Evolutionary conservation across 257 asterid genomes (phyloP), one percentile per base, ranked within the genome.

Genomic region (Plantago ovata): DNA sequence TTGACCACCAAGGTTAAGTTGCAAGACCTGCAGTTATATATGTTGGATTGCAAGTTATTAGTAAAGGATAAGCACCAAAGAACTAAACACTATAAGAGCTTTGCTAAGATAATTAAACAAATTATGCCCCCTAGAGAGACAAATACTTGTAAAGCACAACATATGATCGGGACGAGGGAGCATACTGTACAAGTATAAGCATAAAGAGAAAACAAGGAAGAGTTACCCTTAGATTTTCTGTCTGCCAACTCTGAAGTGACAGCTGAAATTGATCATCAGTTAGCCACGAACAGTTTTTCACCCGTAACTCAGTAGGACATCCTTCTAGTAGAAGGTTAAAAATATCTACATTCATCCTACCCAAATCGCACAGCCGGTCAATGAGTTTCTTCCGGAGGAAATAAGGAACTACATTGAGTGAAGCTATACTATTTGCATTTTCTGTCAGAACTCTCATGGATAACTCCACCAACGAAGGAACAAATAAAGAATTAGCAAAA

Each of bases 1-100:
- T n/a, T n/a, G n/a, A n/a, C n/a, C n/a, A n/a, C n/a, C n/a, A 89
- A 85, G 75, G 47, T 89, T 95, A 56, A 89, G 82, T 74, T 85
- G 87, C 60, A 89, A 89, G 57, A 89, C 91, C 96, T 89, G 87
- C 72, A 72, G 47, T 14, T n/a, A n/a, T n/a, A n/a, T 62, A 72
- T 23, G 62, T 28, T 40, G 38, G 62, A 63, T 39, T 45, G 28
- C 13, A 55, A 60, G 12, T 47, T 42, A 33, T 53, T 50, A 19
- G 40, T 20, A 11, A 19, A 28, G 32, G 4, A 42, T 40, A n/a
- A 57, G 38, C 46, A 59, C 59, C 15, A 28, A 52, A 19, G n/a
- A n/a, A n/a, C n/a, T n/a, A n/a, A n/a, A n/a, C n/a, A n/a, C n/a
- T n/a, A n/a, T n/a, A n/a, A n/a, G n/a, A 68, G 47, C 43, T 62